phyloP scores from a whole-genome alignment of 2,329 filamentous ascomycete genomes.

The Peltaster fructicola region DNA sequence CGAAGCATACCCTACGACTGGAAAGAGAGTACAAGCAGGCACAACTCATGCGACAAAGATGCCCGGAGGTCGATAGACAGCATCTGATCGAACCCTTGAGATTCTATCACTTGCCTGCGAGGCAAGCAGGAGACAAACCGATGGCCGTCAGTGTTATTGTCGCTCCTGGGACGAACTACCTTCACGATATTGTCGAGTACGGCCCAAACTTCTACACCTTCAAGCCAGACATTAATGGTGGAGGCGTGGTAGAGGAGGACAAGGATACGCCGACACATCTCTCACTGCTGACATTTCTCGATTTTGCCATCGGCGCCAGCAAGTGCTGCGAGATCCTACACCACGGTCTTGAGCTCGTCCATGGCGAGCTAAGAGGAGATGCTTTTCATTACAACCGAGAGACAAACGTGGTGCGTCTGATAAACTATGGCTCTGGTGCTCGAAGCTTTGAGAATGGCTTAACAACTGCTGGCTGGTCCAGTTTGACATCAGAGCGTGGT shows the following conservation, averaged over 20 bases:
- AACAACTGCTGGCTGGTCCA: slow-evolving; percentile 68
- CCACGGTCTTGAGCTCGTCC: slow-evolving; percentile 68
- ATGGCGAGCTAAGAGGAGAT: slow-evolving; percentile 80
- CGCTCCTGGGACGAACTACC: slow-evolving; percentile 54
- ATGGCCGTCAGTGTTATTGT: slow-evolving; percentile 70
- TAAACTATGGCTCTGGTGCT: slow-evolving; percentile 73
- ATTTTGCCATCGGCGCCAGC: slow-evolving; percentile 78
- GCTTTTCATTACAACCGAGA: slow-evolving; percentile 73
- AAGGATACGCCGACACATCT: slow-evolving; percentile 31
- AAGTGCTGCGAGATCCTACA: slow-evolving; percentile 83
- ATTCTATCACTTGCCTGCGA: slow-evolving; percentile 50
- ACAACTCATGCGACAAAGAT: slow-evolving; percentile 32
- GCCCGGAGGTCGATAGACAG: slow-evolving; percentile 36
- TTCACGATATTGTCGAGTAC: slow-evolving; percentile 54
- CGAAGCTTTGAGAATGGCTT: slow-evolving; percentile 83
- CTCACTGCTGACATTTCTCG: slow-evolving; percentile 59
- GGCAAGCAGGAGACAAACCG: slow-evolving; percentile 50
- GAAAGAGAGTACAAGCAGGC: slow-evolving; percentile 74
- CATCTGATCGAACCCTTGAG: slow-evolving; percentile 73
- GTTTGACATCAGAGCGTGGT: slow-evolving; percentile 63
- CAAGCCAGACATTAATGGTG: slow-evolving; percentile 7
- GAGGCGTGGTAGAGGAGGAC: too few relatives aligned
- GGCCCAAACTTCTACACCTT: slow-evolving; percentile 41
- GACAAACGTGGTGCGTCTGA: slow-evolving; percentile 54
- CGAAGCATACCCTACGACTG: slow-evolving; percentile 62